Percentiles rank a stretch among this genome's conserved stretches.
These are phyloP conservation scores for Penicillium tannophilum DNA, from an alignment of 495 filamentous ascomycete genomes.

Conservation along the genomic window DNA sequence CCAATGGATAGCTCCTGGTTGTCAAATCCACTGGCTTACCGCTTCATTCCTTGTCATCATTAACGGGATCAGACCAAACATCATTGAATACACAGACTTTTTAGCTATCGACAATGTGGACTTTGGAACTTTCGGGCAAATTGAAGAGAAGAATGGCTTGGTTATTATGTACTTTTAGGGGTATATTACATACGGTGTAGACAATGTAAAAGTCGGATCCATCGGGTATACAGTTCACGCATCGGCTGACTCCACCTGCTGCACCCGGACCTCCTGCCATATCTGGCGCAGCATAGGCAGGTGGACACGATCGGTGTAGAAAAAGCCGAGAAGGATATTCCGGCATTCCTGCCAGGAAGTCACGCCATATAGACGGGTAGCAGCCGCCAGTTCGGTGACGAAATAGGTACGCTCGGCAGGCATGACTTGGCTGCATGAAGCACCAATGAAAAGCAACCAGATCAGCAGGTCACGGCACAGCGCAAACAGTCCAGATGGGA, in stretches of 20 bases:
- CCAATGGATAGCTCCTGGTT: background rate
- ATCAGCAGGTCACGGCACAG: constrained; percentile 43
- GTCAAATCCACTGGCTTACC: background rate
- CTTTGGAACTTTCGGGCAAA: background rate
- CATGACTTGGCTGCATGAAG: constrained; percentile 35
- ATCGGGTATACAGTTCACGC: constrained; percentile 7
- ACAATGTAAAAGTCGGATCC: background rate
- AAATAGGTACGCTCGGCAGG: constrained; percentile 39
- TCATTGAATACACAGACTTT: background rate
- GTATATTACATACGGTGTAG: background rate
- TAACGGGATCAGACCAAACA: background rate
- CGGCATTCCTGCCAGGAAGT: constrained; percentile 44
- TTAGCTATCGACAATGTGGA: background rate
- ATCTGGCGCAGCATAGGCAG: constrained; percentile 35
- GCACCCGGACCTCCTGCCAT: constrained; percentile 42
- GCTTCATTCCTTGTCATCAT: background rate
- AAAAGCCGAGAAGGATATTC: constrained; percentile 38
- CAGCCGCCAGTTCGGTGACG: constrained; percentile 37
- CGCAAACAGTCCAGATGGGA: constrained; percentile 37
- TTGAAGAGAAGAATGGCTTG: background rate
- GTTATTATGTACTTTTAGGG: constrained; percentile 5
- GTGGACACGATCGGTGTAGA: constrained; percentile 47
- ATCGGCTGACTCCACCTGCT: constrained; percentile 10
- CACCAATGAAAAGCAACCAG: constrained; percentile 47
- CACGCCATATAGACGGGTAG: constrained; percentile 34